Percentiles rank a stretch among this genome's conserved stretches.
phyloP scores from a whole-genome alignment of 2,329 filamentous ascomycete species.

The Acrocalymma vagum region DNA sequence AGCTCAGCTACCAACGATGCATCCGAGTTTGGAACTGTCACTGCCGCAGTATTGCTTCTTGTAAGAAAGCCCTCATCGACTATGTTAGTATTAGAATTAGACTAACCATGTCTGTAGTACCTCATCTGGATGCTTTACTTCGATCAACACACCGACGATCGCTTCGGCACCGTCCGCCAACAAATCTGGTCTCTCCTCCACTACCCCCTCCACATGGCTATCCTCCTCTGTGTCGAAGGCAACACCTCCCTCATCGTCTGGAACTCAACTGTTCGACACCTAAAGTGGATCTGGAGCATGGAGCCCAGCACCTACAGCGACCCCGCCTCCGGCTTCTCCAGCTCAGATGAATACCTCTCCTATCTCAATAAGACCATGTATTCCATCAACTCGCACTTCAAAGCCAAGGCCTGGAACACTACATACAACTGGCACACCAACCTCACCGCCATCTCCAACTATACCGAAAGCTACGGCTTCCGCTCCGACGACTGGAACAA shows the following conservation, averaged over 20 bases:
- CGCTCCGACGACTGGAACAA: conserved; percentile 27
- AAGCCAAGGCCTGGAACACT: conserved; percentile 25
- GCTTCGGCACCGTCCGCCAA: conserved; percentile 62
- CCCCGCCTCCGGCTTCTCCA: conserved; percentile 22
- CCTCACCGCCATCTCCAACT: conserved; percentile 30
- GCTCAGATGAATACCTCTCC: conserved; percentile 11
- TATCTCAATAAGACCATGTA: conserved; percentile 30
- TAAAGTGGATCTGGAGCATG: conserved; percentile 28
- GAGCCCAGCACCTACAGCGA: conserved; percentile 20
- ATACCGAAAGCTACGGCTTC: conserved; percentile 26
- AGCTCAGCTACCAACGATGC: conserved; percentile 24
- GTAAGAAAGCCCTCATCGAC: conserved; percentile 4
- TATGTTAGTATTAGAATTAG: no score
- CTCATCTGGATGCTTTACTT: conserved; percentile 70
- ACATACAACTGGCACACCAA: conserved; percentile 30
- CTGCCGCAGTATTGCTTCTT: conserved; percentile 25
- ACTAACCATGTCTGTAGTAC: conserved; percentile 18
- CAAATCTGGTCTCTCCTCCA: conserved; percentile 65
- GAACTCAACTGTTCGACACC: conserved; percentile 31
- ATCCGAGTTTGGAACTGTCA: conserved; percentile 28
- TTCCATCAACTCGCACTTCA: conserved; percentile 24
- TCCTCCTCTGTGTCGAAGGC: conserved; percentile 69
- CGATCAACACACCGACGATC: conserved; percentile 58
- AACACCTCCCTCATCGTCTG: conserved; percentile 37
- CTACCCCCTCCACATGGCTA: conserved; percentile 67